Evolutionary conservation across 1,284 basidiomycete species (phyloP), one percentile per base, ranked within the genome.

Genomic region (Fomitopsis betulina): DNA sequence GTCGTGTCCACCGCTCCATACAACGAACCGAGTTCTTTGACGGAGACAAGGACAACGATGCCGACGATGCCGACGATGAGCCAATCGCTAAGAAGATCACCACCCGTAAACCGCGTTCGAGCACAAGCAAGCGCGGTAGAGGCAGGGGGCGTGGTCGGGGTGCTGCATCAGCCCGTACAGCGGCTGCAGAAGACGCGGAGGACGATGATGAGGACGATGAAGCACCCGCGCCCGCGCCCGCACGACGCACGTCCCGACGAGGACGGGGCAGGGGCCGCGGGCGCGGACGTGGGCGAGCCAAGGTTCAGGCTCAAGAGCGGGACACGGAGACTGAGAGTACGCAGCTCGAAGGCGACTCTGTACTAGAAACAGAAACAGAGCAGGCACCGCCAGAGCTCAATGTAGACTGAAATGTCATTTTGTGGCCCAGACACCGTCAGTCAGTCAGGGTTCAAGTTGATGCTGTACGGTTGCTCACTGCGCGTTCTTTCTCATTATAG

Each of bases 21-120:
- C 76, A 79, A 1, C 71, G 81, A 60, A 89, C 87, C 64, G 90
- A 92, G 63, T 91, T 78, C 64, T 93, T 80, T 67, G 88, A 90
- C 57, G 85, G 83, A 13, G 89, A 91, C 27, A 78, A 83, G 53
- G 91, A 92, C 53, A 62, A 68, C 32, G 64, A 63, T 37, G 58
- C 40, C 51, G 57, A 60, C 19, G 58, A 58, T 30, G 43, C 54
- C 53, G 57, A 60, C 15, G 58, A 57, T 17, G 62, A 63, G 47
- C 53, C 49, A 7, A 32, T 35, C 17, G 49, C 33, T 8, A 53
- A 23, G 60, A 62, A 40, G 60, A 62, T 17, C 57, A 50, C 23
- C 57, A 42, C 25, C 56, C 55, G 42, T 40, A 55, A 32, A 47
- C 55, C 30, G 61, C 54, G 42, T 43, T 45, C 63, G 23, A 51